Evolutionary conservation across 2,329 filamentous ascomycete genomes (phyloP).

Genomic region (Botrytis galanthina): DNA sequence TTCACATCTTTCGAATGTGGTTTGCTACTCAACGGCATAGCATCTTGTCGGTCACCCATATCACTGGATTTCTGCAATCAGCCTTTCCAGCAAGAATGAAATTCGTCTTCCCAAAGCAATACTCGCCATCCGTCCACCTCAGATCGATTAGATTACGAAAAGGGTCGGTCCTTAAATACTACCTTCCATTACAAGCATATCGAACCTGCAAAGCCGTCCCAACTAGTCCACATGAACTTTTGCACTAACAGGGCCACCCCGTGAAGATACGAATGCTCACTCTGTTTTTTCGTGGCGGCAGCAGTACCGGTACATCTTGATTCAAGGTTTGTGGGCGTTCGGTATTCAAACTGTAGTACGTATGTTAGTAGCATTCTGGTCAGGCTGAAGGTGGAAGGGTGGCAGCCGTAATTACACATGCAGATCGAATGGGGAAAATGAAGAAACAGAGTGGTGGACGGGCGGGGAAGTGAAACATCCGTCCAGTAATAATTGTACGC

Average conservation of each 20-base stretch:
- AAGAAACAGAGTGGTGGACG: not conserved
- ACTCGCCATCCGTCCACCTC: not conserved
- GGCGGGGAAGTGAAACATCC: not conserved
- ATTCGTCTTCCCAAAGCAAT: not conserved
- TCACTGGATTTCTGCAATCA: not conserved
- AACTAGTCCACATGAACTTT: not conserved
- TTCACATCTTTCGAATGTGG: not conserved
- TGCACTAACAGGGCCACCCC: not conserved
- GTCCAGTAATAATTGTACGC: not conserved
- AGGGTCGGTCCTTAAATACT: not conserved
- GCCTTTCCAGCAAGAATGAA: not conserved
- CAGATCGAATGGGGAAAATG: slow-evolving; percentile 1
- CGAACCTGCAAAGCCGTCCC: not conserved
- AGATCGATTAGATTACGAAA: not conserved
- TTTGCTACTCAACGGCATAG: not conserved
- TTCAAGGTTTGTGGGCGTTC: not conserved
- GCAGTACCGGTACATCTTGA: not conserved
- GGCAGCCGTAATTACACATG: not conserved
- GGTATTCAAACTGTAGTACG: not conserved
- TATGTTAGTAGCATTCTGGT: not conserved
- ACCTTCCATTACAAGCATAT: not conserved
- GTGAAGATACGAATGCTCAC: not conserved
- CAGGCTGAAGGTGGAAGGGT: not conserved
- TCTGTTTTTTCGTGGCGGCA: not conserved
- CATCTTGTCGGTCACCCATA: not conserved